A percentile compares a stretch with the other conserved stretches of the same genome.
Conservation (phyloP, 2,329 filamentous ascomycete species). For the Myrmaecium sp. region DNA sequence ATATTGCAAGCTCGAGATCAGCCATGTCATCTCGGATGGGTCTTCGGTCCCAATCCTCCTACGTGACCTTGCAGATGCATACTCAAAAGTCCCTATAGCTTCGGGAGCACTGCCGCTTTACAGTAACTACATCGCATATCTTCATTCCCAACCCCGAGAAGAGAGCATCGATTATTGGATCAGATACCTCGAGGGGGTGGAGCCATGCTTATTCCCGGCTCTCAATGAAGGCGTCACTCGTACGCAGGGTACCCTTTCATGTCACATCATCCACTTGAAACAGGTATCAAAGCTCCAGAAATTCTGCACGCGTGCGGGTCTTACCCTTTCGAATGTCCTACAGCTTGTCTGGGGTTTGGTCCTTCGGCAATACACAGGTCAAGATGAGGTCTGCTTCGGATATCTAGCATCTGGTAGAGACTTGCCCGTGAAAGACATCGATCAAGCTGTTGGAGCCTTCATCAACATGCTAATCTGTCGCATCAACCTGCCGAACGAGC, state of each 20-base stretch:
- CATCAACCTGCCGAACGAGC: conserved; percentile 20
- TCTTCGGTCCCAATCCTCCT: conserved; percentile 32
- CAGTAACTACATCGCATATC: conserved; percentile 20
- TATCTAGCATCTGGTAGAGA: conserved; percentile 38
- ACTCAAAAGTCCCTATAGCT: conserved; percentile 25
- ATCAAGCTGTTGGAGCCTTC: conserved; percentile 33
- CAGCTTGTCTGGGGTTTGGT: conserved; percentile 37
- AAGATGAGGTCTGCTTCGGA: conserved; percentile 34
- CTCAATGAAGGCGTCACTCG: conserved; percentile 17
- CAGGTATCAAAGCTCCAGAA: conserved; percentile 9
- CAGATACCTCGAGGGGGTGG: conserved; percentile 24
- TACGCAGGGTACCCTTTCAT: conserved; percentile 20
- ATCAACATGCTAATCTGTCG: conserved; percentile 40
- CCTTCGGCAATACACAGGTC: conserved; percentile 30
- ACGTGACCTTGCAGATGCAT: conserved; percentile 28
- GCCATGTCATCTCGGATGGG: conserved; percentile 35
- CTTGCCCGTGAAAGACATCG: conserved; percentile 30
- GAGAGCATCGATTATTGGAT: conserved; percentile 28
- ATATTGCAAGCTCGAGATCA: conserved; percentile 32
- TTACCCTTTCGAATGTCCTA: conserved; percentile 34
- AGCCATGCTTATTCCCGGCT: conserved; percentile 30
- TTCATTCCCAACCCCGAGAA: conserved; percentile 13
- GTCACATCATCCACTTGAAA: conserved; percentile 22
- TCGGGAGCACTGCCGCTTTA: conserved; percentile 19
- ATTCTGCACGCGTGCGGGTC: conserved; percentile 23